Base-by-base conservation (phyloP, 495 filamentous ascomycete species). In the Rostrohypoxylon terebratum region DNA sequence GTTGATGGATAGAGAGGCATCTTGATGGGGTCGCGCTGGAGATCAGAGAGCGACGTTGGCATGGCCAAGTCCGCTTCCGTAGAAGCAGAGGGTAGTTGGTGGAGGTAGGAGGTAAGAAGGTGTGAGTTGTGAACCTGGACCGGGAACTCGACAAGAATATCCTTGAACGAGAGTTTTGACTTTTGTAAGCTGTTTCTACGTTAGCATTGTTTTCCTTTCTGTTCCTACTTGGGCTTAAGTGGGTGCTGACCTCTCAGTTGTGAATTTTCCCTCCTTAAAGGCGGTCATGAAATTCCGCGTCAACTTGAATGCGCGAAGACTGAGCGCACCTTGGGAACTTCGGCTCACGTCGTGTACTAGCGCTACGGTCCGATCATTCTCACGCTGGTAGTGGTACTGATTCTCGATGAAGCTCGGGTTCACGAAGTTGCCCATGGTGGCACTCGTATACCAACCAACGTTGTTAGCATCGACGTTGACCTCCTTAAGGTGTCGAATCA, bases 381-480 rank as follows among this genome's bases (percentile, higher is more conserved):
- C 93, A 77, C 92, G 94, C 85, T 99, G 96, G 84, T 97, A 98
- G 83, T 93, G 92, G 82, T 90, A 94, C 82, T 98, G 96, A 82
- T 98, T 99, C 86, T 99, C 96, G 84, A 98, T 93, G 77, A 97
- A 94, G 84, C 92, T 93, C 74, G 90, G 81, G 84, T 92, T 97
- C 83, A 98, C 88, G 67, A 98, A 99, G 86, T 98, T 98, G 78
- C 96, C 96, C 90, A 99, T 96, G 82, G 94, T 97, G 66, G 95
- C 94, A 82, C 94, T 98, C 61, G 93, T 97, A 82, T 99, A 99
- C 95, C 95, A 99, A 65, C 96, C 96, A 62, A 96, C 94, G 74
- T 93, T 97, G 84, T 98, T 97, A 69, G 96, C 96, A 80, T 99
- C 96, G 62, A 98, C 92, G 78, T 99, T 99, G 74, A 99, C 96